A percentile compares a stretch with the other conserved stretches of the same genome.
Conservation (phyloP, 768 basidiomycete genomes). For the Amanita phalloides region DNA sequence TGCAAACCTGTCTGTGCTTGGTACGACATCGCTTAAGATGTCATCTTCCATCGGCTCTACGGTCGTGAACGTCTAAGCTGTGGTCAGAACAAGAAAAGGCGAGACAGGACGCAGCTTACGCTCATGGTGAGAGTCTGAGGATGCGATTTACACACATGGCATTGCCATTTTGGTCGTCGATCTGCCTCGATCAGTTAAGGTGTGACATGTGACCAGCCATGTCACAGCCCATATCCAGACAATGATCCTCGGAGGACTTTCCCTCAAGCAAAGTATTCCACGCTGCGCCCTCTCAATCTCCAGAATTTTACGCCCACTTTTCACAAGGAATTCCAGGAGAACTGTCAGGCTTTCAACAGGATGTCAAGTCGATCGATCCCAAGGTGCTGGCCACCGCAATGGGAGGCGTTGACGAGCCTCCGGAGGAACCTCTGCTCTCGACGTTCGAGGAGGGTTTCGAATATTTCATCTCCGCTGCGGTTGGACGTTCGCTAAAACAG, state of each 20-base stretch:
- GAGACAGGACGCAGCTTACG: slow-evolving; percentile 7
- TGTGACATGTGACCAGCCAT: no score
- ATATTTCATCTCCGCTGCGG: slow-evolving; percentile 7
- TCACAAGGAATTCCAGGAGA: neutral
- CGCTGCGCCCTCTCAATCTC: neutral
- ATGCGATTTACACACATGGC: no score
- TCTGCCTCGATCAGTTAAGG: no score
- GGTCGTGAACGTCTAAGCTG: slow-evolving; percentile 25
- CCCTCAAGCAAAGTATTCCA: no score
- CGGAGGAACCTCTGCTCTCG: slow-evolving; percentile 7
- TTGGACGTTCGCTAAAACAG: slow-evolving; percentile 1
- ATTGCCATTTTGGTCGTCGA: no score
- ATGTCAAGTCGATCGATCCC: neutral
- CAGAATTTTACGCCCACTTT: neutral
- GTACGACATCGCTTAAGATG: slow-evolving; percentile 83
- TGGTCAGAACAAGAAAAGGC: neutral
- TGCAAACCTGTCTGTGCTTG: slow-evolving; percentile 32
- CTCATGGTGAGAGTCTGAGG: slow-evolving; percentile 10
- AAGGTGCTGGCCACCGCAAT: slow-evolving; percentile 4
- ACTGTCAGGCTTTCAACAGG: neutral
- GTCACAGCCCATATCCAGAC: no score
- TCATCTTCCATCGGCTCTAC: slow-evolving; percentile 50
- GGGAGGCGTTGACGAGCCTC: slow-evolving; percentile 5
- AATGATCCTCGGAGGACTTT: no score
- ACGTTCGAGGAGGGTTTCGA: slow-evolving; percentile 7